Conservation (phyloP, 202 grass and related monocot species). For the Digitaria exilis region DNA sequence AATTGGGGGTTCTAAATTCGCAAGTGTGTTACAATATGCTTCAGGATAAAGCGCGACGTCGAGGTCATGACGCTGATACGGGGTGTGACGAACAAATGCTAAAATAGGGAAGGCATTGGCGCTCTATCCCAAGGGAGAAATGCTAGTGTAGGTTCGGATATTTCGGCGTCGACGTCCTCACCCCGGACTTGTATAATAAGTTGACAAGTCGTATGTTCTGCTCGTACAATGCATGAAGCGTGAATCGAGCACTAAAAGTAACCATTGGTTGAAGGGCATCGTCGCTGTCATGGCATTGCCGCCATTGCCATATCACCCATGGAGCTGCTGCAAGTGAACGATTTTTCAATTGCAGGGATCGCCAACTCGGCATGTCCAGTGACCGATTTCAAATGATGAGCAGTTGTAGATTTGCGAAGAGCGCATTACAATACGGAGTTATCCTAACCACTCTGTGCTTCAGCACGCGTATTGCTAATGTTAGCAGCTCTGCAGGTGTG, state of each 20-base stretch:
- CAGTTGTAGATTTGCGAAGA: conserved; percentile 43
- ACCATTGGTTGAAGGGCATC: conserved; percentile 5
- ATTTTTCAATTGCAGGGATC: conserved; percentile 35
- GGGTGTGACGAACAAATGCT: conserved; percentile 49
- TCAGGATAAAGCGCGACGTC: conserved; percentile 45
- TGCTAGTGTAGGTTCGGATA: conserved; percentile 11
- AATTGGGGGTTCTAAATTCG: conserved; percentile 37
- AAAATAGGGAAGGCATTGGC: conserved; percentile 7
- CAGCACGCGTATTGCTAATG: background rate
- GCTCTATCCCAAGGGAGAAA: conserved; percentile 30
- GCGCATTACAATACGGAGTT: conserved; percentile 38
- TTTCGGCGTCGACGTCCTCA: conserved; percentile 20
- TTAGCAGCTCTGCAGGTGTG: background rate
- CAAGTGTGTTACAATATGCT: conserved; percentile 40
- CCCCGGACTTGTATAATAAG: conserved; percentile 26
- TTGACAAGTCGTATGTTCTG: conserved; percentile 39
- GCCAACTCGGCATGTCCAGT: background rate
- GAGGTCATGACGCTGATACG: conserved; percentile 46
- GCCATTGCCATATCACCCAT: conserved; percentile 25
- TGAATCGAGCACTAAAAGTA: background rate
- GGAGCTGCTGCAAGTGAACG: background rate
- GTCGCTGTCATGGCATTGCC: conserved; percentile 39
- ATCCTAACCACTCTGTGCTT: conserved; percentile 49
- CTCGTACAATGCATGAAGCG: background rate
- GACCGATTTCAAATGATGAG: conserved; percentile 38